phyloP scores from a whole-genome alignment of 1,284 basidiomycete genomes.

The Fomitopsis schrenkii region DNA sequence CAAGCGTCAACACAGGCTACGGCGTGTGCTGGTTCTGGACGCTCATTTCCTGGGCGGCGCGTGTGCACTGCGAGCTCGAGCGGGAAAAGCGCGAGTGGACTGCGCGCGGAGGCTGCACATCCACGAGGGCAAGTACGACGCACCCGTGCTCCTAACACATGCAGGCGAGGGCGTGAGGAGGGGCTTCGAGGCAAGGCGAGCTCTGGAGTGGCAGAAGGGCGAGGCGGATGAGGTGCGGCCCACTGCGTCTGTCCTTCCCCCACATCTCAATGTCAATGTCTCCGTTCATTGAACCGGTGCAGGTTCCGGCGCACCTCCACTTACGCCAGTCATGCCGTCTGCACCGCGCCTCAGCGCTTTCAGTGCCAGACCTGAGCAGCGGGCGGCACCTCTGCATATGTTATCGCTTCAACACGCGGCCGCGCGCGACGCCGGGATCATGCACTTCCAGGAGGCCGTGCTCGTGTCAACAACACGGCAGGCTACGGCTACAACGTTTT shows the following conservation, averaged over 20 bases:
- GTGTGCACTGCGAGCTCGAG: slow-evolving; percentile 17
- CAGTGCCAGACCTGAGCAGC: background rate
- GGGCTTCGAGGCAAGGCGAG: background rate
- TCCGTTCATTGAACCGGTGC: background rate
- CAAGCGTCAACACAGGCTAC: slow-evolving; percentile 25
- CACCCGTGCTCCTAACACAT: background rate
- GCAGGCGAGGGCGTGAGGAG: background rate
- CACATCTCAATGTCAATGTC: no score
- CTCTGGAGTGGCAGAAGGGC: no score
- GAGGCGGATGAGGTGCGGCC: background rate
- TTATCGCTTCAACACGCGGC: background rate
- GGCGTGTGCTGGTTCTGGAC: slow-evolving; percentile 31
- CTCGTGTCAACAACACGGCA: background rate
- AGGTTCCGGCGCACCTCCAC: background rate
- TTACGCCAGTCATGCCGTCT: background rate
- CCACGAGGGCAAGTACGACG: background rate
- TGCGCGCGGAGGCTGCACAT: background rate
- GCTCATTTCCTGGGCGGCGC: slow-evolving; percentile 14
- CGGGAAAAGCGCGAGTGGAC: slow-evolving; percentile 14
- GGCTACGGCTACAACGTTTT: background rate
- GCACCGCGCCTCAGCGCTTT: background rate
- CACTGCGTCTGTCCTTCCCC: no score
- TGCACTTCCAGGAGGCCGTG: background rate
- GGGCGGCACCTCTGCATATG: background rate
- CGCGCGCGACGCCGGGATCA: background rate